A percentile compares a stretch with the other conserved stretches of the same genome.
These are phyloP conservation scores for Pseudocercospora fijiensis DNA, from an alignment of 2,329 filamentous ascomycete genomes.

Conservation along the genomic window DNA sequence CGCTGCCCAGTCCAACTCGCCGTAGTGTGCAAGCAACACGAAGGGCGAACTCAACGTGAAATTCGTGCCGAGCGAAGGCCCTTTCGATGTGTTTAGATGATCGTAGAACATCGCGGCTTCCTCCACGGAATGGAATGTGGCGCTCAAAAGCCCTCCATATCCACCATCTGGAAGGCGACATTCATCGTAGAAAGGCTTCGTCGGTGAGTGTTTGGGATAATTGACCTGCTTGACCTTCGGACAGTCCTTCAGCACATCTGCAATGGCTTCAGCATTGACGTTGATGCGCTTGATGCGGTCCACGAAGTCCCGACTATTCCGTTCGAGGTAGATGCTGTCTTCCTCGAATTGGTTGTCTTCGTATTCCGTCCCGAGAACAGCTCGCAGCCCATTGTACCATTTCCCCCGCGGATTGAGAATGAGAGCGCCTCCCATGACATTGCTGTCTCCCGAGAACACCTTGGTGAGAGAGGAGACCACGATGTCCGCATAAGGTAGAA, in stretches of 20 bases:
- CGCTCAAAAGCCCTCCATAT: constrained; percentile 85
- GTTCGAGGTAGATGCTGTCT: constrained; percentile 90
- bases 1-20: constrained; percentile 86
- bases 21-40: constrained; percentile 85
- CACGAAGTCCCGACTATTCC: constrained; percentile 91
- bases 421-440: constrained; percentile 87
- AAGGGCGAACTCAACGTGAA: constrained; percentile 91
- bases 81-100: constrained; percentile 81
- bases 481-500: constrained; percentile 83
- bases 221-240: constrained; percentile 72
- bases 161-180: constrained; percentile 67
- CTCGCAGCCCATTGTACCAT: constrained; percentile 70
- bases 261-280: constrained; percentile 78
- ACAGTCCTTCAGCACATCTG: constrained; percentile 64
- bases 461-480: constrained; percentile 95
- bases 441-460: constrained; percentile 94
- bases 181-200: constrained; percentile 71
- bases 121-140: constrained; percentile 69
- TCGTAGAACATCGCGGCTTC: constrained; percentile 84
- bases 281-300: constrained; percentile 82
- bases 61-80: constrained; percentile 92
- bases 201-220: constrained; percentile 79
- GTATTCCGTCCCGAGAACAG: constrained; percentile 63
- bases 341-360: constrained; percentile 94
- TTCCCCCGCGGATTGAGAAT: constrained; percentile 66